Percentiles rank a stretch among this genome's conserved stretches.
Evolutionary conservation across 495 filamentous ascomycete species (phyloP).

Genomic region (Jackrogersella multiformis): DNA sequence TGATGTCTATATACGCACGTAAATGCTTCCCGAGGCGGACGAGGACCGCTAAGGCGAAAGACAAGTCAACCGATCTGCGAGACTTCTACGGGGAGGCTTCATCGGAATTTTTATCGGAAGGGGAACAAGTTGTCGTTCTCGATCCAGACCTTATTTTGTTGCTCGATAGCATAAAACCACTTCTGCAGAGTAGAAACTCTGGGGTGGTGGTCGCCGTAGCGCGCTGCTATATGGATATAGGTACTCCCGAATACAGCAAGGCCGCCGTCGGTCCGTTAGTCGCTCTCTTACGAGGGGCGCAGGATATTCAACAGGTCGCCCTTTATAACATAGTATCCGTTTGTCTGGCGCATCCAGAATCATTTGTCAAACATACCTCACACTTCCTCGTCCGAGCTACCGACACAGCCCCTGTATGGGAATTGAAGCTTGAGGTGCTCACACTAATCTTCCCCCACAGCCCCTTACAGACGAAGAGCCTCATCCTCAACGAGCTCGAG

Average conservation of each 20-base stretch:
- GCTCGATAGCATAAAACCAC: slow-evolving; percentile 77
- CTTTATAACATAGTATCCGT: slow-evolving; percentile 94
- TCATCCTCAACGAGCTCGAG: slow-evolving; percentile 90
- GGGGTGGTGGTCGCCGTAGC: slow-evolving; percentile 90
- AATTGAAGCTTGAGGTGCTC: slow-evolving; percentile 88
- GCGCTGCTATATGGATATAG: slow-evolving; percentile 84
- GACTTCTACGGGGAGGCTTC: slow-evolving; percentile 77
- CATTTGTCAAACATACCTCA: slow-evolving; percentile 82
- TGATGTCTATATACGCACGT: slow-evolving; percentile 85
- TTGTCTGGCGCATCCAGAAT: slow-evolving; percentile 72
- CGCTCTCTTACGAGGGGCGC: slow-evolving; percentile 80
- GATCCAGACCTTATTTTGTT: slow-evolving; percentile 88
- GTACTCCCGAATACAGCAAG: slow-evolving; percentile 75
- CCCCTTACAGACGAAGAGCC: slow-evolving; percentile 75
- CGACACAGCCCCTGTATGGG: slow-evolving; percentile 85
- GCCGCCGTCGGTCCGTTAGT: slow-evolving; percentile 82
- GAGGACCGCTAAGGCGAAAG: slow-evolving; percentile 56
- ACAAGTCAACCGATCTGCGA: slow-evolving; percentile 57
- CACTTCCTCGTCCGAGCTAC: slow-evolving; percentile 87
- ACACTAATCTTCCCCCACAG: slow-evolving; percentile 89
- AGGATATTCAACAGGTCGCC: slow-evolving; percentile 87
- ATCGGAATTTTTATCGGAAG: slow-evolving; percentile 55
- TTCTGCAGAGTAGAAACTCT: slow-evolving; percentile 92
- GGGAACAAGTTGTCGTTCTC: slow-evolving; percentile 67
- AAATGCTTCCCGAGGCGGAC: slow-evolving; percentile 85